Conservation (phyloP, 805 yeast genomes). For the Candida nemodendra region DNA sequence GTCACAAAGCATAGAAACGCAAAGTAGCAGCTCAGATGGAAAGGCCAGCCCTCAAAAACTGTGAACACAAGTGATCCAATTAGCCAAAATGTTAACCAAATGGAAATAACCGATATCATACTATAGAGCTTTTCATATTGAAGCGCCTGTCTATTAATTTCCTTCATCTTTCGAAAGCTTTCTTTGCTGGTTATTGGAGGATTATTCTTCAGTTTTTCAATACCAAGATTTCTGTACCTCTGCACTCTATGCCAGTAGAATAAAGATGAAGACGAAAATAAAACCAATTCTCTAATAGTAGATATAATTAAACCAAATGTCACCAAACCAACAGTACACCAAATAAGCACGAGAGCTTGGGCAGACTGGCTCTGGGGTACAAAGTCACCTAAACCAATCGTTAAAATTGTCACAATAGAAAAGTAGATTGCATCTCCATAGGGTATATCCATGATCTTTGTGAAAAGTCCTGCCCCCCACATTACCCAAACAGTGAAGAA, state of each 20-base stretch:
- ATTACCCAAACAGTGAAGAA: slow-evolving; percentile 65
- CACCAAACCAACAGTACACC: slow-evolving; percentile 68
- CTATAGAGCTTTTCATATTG: slow-evolving; percentile 39
- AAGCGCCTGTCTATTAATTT: slow-evolving; percentile 44
- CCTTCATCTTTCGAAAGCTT: slow-evolving; percentile 56
- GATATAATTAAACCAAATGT: slow-evolving; percentile 72
- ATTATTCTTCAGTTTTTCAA: slow-evolving; percentile 23
- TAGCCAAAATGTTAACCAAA: slow-evolving; percentile 63
- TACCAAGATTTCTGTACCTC: slow-evolving; percentile 38
- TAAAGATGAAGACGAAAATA: slow-evolving; percentile 60
- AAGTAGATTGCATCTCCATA: slow-evolving; percentile 73
- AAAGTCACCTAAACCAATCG: slow-evolving; percentile 81
- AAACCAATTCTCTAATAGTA: slow-evolving; percentile 63
- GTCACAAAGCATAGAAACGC: slow-evolving; percentile 74
- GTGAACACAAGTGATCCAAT: slow-evolving; percentile 69
- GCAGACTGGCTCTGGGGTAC: slow-evolving; percentile 53
- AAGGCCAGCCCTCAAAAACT: slow-evolving; percentile 66
- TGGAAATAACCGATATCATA: slow-evolving; percentile 37
- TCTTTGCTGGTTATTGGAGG: slow-evolving; percentile 38
- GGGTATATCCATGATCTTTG: slow-evolving; percentile 42
- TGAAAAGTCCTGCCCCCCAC: slow-evolving; percentile 64
- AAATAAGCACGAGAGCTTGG: slow-evolving; percentile 57
- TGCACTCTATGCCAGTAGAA: slow-evolving; percentile 67
- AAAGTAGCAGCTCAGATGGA: slow-evolving; percentile 71
- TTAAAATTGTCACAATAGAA: slow-evolving; percentile 68